Evolutionary conservation across 768 basidiomycete genomes (phyloP), one percentile per base, ranked within the genome.

Genomic region (Leccinum subgranulosum): DNA sequence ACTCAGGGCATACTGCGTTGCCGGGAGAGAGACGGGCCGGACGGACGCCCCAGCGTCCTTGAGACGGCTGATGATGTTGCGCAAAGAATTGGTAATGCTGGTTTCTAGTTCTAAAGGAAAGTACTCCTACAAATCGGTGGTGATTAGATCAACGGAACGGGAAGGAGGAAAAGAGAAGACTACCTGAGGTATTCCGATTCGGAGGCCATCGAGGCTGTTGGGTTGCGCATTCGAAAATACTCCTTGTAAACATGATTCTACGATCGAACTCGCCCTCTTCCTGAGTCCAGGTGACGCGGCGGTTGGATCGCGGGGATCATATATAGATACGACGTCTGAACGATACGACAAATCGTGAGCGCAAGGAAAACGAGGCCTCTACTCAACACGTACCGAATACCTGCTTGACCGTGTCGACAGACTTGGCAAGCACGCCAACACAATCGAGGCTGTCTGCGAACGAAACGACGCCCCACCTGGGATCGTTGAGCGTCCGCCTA

Each of bases 401-500:
- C 2, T 72, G 65, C 34, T 77, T 63, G 2, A 85, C 79, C 1
- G 73, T 74, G 14, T 72, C 65, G 0, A 90, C 80, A 17, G 80
- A 76, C 45, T 71, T 75, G 0, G 84, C 86, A 49, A 99, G 71
- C 5, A 98, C 75, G 0, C 96, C 96, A 0, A 99, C 94, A 62
- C 92, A 95, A 65, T 99, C 97, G 12, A 99, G 75, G 60, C 93
- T 95, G 66, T 97, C 94, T 1, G 96, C 96, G 63, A 92, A 99
- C 0, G 94, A 87, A 4, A 99, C 83, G 0, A 98, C 84, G 6
- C 97, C 97, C 84, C 87, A 88, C 66, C 95, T 93, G 45, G 2
- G 27, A 25, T 28, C 27, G n/a, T 63, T 47, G 56, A 55, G 64
- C 14, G 43, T 17, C 51, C 25, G 45, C 57, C 50, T 25, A 28